These are phyloP conservation scores for Murraya paniculata DNA, from an alignment of 345 rosid genomes.

Conservation along the genomic window DNA sequence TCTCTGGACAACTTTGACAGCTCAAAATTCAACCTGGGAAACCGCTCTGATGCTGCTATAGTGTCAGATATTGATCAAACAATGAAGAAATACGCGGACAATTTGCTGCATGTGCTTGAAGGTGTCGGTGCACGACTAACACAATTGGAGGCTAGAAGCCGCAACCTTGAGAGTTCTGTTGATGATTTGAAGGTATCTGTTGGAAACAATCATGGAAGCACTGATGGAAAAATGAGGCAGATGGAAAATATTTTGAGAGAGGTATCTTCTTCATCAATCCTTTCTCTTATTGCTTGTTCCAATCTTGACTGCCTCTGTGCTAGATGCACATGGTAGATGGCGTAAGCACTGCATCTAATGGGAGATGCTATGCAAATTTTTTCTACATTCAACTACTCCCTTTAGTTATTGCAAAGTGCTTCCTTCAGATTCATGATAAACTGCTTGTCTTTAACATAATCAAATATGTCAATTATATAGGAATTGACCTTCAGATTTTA, in stretches of 20 bases:
- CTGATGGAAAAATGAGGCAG: slow-evolving; percentile 81
- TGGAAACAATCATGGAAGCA: slow-evolving; percentile 72
- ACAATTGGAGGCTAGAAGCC: slow-evolving; percentile 75
- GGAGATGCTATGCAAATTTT: background rate
- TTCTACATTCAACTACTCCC: background rate
- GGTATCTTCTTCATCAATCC: slow-evolving; percentile 38
- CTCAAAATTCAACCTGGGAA: slow-evolving; percentile 47
- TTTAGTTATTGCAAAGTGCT: background rate
- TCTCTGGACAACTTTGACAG: slow-evolving; percentile 51
- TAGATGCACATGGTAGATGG: background rate
- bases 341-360: background rate
- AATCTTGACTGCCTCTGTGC: background rate
- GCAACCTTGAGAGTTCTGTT: slow-evolving; percentile 62
- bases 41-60: slow-evolving; percentile 30
- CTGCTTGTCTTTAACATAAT: background rate
- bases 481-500: background rate
- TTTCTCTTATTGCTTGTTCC: background rate
- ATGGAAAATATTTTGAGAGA: slow-evolving; percentile 79
- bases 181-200: slow-evolving; percentile 82
- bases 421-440: background rate
- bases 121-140: slow-evolving; percentile 74
- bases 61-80: slow-evolving; percentile 65
- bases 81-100: slow-evolving; percentile 73
- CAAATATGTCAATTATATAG: background rate
- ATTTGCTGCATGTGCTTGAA: slow-evolving; percentile 61